Conservation (phyloP, 179 eudicot species). For the Beta corolliflora region DNA sequence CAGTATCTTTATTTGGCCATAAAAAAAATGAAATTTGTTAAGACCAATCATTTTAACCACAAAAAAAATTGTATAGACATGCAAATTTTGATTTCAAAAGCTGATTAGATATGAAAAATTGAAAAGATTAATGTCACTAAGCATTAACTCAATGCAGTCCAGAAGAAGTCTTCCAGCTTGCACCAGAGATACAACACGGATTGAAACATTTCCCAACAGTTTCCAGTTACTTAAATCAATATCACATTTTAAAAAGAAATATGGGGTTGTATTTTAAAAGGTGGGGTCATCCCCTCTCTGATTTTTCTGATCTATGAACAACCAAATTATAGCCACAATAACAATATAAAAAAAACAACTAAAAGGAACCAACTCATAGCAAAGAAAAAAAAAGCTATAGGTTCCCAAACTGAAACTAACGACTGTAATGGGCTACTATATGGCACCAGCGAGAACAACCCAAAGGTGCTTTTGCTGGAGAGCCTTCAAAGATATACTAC, state of each 20-base stretch:
- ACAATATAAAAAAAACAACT: background rate
- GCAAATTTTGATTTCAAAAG: background rate
- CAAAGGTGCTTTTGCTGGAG: background rate
- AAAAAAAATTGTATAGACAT: background rate
- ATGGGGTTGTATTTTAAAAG: background rate
- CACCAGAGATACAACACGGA: background rate
- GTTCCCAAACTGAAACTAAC: background rate
- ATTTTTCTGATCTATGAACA: background rate
- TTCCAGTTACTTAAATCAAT: background rate
- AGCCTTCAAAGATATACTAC: background rate
- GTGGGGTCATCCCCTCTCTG: background rate
- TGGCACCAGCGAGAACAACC: background rate
- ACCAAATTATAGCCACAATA: background rate
- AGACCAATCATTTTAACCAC: background rate
- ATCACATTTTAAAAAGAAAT: background rate
- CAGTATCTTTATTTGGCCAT: constrained; percentile 52
- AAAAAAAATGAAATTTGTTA: background rate
- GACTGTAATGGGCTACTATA: background rate
- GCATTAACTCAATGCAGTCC: background rate
- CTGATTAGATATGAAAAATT: background rate
- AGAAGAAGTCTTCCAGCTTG: background rate
- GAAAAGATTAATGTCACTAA: background rate
- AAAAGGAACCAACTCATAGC: background rate
- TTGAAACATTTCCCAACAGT: background rate
- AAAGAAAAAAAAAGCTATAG: background rate